Percentiles rank a stretch among this genome's conserved stretches.
These are phyloP conservation scores for Populus deltoides DNA, from an alignment of 345 rosid species.

Conservation along the genomic window DNA sequence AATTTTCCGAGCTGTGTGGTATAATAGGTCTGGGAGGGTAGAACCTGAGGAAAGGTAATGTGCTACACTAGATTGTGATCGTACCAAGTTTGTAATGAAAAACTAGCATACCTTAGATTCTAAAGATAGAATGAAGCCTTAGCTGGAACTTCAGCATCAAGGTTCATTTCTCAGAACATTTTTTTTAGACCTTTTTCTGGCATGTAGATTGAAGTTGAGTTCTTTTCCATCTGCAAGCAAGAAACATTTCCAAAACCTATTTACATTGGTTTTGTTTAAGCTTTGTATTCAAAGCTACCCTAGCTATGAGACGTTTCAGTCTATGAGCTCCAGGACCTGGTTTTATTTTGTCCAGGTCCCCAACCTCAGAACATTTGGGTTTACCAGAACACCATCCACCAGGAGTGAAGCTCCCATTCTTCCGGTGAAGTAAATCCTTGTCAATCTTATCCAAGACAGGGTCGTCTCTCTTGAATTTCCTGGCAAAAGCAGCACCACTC, in stretches of 20 bases:
- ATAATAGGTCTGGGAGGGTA: background rate
- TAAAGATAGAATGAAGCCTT: background rate
- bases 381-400: conserved; percentile 92
- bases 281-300: conserved; percentile 46
- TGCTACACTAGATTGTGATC: background rate
- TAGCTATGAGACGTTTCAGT: conserved; percentile 54
- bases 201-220: background rate
- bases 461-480: conserved; percentile 64
- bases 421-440: conserved; percentile 59
- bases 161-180: background rate
- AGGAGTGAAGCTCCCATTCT: conserved; percentile 64
- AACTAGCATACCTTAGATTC: conserved; percentile 5
- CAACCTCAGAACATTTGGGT: conserved; percentile 65
- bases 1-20: background rate
- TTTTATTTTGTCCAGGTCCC: conserved; percentile 54
- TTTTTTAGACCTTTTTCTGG: background rate
- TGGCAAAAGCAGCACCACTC: conserved; percentile 85
- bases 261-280: conserved; percentile 61
- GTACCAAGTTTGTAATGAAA: background rate
- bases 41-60: background rate
- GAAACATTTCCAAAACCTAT: conserved; percentile 33
- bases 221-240: background rate
- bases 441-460: conserved; percentile 72
- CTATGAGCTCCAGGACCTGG: conserved; percentile 78
- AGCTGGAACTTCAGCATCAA: background rate